Evolutionary conservation across 805 yeast genomes (phyloP), one percentile per base, ranked within the genome.

Genomic region (Saturnispora sanitii): DNA sequence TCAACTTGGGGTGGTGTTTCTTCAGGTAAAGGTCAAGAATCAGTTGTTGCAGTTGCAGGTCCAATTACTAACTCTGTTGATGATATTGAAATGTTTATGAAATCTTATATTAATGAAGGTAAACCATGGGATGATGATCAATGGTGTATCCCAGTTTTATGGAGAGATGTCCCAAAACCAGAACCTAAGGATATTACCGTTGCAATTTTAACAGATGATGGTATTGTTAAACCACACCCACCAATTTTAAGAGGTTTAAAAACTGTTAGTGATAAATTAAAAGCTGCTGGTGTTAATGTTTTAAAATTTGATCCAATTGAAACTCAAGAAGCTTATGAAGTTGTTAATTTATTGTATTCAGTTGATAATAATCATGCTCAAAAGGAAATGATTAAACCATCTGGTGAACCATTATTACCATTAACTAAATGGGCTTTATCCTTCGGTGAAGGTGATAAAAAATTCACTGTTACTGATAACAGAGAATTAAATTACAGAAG

Each of bases 71-170:
- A 79, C 50, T 61, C 75, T 4, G 62, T 77, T 35, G 82, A 77
- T 4, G 90, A 82, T 58, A 60, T 81, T 47, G 86, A 80, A 17
- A 59, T 75, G 43, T 77, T 77, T 64, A 80, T 81, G 87, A 67
- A 73, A 43, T 46, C 64, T 15, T 78, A 74, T 55, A 64, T 76
- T 49, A 77, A 77, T 52, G 64, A 64, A 25, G 86, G 84, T 45
- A 64, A 73, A 47, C 86, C 86, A 11, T 78, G 85, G 82, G 60
- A 62, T 21, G 47, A 54, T 7, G 72, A 67, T 49, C 69, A 65
- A 26, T 62, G 66, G 53, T 54, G 67, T 45, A 47, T 71, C 21
- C 75, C 75, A 27, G 50, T 74, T 43, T 69, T 71, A 3, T 77
- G 82, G 82, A 67, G 69, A 54, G 57, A 65, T 4, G 72, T 70